Conservation (phyloP, 2,329 filamentous ascomycete genomes). For the Hymenoscyphus occultus region DNA sequence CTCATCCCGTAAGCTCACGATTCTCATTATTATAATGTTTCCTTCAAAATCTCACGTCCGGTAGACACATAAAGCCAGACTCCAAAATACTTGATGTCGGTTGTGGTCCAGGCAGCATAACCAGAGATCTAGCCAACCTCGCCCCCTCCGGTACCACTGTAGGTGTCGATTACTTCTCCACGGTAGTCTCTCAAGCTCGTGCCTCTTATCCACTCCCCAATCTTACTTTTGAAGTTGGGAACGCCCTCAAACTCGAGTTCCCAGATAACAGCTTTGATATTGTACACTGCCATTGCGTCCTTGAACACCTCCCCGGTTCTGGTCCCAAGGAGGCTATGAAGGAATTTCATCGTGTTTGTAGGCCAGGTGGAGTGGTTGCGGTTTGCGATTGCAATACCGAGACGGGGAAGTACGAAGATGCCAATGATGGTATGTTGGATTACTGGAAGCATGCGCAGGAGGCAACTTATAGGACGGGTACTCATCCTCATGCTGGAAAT, state of each 20-base stretch:
- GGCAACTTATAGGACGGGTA: background rate
- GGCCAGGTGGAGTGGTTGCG: background rate
- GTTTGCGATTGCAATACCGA: conserved; percentile 1
- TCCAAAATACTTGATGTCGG: background rate
- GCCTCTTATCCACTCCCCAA: background rate
- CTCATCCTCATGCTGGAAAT: background rate
- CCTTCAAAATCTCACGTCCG: background rate
- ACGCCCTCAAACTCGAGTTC: background rate
- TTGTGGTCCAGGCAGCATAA: background rate
- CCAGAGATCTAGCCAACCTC: background rate
- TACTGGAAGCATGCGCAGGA: background rate
- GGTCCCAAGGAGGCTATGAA: background rate
- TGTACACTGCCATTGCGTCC: background rate
- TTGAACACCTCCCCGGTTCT: background rate
- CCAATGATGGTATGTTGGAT: background rate
- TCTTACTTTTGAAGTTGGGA: background rate
- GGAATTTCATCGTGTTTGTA: background rate
- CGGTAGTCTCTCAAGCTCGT: background rate
- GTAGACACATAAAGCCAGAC: background rate
- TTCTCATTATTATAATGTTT: background rate
- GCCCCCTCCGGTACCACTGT: background rate
- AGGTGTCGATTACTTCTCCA: background rate
- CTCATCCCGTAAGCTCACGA: background rate
- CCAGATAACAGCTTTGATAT: background rate
- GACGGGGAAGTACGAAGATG: background rate